Evolutionary conservation across 306 rosid species (phyloP), one percentile per base, ranked within the genome.

Genomic region (Vigna mungo): DNA sequence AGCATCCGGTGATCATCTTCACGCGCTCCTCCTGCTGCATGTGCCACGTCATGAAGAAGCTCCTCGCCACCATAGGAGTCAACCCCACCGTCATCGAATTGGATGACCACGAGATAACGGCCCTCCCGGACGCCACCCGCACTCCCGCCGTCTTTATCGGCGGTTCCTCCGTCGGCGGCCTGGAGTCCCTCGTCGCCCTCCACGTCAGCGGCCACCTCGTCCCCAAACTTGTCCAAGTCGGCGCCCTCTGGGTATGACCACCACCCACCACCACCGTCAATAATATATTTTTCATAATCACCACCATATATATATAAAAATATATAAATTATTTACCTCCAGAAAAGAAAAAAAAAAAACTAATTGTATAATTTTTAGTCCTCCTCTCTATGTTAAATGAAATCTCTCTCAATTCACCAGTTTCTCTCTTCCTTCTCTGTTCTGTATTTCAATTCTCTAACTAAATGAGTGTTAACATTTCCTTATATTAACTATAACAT

Each of bases 21-120:
- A 87, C 90, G 83, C 90, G 96, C 8, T 89, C 83, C 58, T 86
- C 98, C 1, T 96, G 99, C 82, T 96, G 90, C 97, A 96, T 96
- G 99, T 96, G 98, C 89, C 99, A 91, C 84, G 99, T 96, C 89
- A 96, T 96, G 98, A 96, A 96, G 90, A 88, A 89, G 68, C 97
- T 96, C 55, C 97, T 96, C 9, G 92, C 90, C 77, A 87, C 89
- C 69, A 84, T 92, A 56, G 98, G 99, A 0, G 99, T 91, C 68
- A 89, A 96, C 85, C 99, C 99, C 0, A 91, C 97, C 64, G 99
- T 96, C 82, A 96, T 96, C 86, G 91, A 96, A 85, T 85, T 93
- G 20, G 99, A 96, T 20, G 98, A 96, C 79, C 68, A 85, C 60
- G 99, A 96, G 93, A 89, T 93, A 89, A 77, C 88, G 68, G 91